These are phyloP conservation scores for Aegilops sharonensis DNA, from an alignment of 176 grass and related monocot species.

Conservation along the genomic window DNA sequence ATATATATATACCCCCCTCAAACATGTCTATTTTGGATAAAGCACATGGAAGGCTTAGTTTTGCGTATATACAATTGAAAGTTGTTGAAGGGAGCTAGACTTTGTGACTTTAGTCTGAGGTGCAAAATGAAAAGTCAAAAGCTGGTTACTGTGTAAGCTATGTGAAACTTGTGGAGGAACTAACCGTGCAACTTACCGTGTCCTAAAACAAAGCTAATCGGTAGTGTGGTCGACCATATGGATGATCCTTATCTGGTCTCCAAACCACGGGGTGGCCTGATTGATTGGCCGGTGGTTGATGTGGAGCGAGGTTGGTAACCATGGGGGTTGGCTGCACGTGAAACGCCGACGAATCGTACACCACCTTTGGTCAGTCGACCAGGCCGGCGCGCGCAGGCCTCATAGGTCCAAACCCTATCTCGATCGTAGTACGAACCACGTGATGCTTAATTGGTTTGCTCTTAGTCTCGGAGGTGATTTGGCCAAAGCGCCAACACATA, in stretches of 20 bases:
- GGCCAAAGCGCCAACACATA: background rate
- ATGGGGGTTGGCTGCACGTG: constrained; percentile 32
- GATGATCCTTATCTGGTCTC: constrained; percentile 49
- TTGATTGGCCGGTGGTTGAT: background rate
- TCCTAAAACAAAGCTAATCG: constrained; percentile 21
- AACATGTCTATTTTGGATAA: background rate
- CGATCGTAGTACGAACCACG: background rate
- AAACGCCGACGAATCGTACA: constrained; percentile 24
- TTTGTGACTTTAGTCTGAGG: background rate
- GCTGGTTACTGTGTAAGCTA: background rate
- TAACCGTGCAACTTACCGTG: constrained; percentile 25
- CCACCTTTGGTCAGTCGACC: constrained; percentile 4
- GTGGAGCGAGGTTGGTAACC: background rate
- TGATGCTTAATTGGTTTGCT: background rate
- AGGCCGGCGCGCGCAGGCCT: constrained; percentile 11
- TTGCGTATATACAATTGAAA: background rate
- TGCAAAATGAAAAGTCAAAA: background rate
- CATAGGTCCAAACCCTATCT: constrained; percentile 32
- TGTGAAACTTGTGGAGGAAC: background rate
- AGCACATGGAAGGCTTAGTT: background rate
- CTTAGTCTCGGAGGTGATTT: background rate
- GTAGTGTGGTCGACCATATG: background rate
- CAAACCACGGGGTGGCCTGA: background rate
- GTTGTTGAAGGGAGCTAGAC: background rate
- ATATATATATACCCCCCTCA: background rate